A percentile compares a stretch with the other conserved stretches of the same genome.
Evolutionary conservation across 345 rosid genomes (phyloP).

Genomic region (Arabis hirsuta): DNA sequence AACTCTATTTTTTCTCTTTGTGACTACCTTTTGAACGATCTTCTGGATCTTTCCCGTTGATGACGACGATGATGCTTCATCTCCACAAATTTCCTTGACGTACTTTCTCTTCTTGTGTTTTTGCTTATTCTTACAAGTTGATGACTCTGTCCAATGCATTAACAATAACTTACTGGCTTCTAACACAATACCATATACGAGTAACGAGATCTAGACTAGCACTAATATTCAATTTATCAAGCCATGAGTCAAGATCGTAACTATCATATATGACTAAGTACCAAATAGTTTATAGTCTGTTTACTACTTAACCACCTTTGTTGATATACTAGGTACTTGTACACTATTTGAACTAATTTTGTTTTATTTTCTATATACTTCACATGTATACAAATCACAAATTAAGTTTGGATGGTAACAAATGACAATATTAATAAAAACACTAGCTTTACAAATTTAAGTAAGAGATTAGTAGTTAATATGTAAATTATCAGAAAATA

Average conservation of each 20-base stretch:
- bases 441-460: background rate
- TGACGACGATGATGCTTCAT: constrained; percentile 17
- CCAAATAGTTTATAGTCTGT: background rate
- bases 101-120: constrained; percentile 38
- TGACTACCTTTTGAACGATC: constrained; percentile 26
- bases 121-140: constrained; percentile 33
- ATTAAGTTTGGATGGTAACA: background rate
- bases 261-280: background rate
- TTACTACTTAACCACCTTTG: background rate
- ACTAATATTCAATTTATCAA: background rate
- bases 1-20: constrained; percentile 41
- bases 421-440: background rate
- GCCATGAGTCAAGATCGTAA: background rate
- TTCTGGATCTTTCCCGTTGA: constrained; percentile 26
- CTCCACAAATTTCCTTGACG: background rate
- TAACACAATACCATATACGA: background rate
- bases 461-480: background rate
- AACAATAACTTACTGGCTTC: constrained; percentile 18
- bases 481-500: background rate
- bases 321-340: too few relatives aligned
- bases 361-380: background rate
- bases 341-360: background rate
- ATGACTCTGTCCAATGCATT: constrained; percentile 39
- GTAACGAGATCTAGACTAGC: background rate
- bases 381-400: background rate